Evolutionary conservation across 306 rosid genomes (phyloP), one percentile per base, ranked within the genome.

Genomic region (Lithocarpus polystachyus): DNA sequence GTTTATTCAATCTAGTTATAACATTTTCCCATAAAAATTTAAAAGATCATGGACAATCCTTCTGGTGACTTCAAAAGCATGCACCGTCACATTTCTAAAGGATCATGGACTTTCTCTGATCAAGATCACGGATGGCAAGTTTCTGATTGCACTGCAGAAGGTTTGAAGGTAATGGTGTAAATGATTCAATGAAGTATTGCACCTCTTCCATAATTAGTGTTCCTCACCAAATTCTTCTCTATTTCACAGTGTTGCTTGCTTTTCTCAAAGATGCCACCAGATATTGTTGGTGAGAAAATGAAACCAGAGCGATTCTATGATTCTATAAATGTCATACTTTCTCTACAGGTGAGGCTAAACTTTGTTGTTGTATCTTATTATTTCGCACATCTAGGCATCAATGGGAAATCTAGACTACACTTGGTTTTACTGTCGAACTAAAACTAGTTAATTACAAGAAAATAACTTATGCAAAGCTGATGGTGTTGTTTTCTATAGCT

Each of bases 51-150:
- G 24, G 90, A 86, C 14, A 87, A 89, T 51, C 91, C 92, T 48
- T 82, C 71, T 0, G 96, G 93, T n/a, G 88, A 89, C 75, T 91
- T 91, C 72, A 84, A 81, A 61, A 80, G 84, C 45, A 91, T 91
- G 96, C 5, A 85, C 76, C 90, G 96, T 64, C 96, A 93, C 78
- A 93, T 85, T 77, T 93, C 96, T 4, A 93, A 91, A 80, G 97
- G 97, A 17, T 69, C 91, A 1, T 93, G 97, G 97, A 87, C 96
- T 23, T 91, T 90, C 68, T 89, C 97, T 7, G 94, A 93, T 59
- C 87, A 82, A 71, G 98, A 93, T 76, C 97, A 91, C 9, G 98
- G 97, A 80, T 93, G 97, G 98, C 94, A 91, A 82, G 89, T 88
- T 85, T 93, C 98, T 26, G 97, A 92, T 81, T 86, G 93, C 56